Evolutionary conservation across 2,329 filamentous ascomycete species (phyloP).

Genomic region (Eutypella sp.): DNA sequence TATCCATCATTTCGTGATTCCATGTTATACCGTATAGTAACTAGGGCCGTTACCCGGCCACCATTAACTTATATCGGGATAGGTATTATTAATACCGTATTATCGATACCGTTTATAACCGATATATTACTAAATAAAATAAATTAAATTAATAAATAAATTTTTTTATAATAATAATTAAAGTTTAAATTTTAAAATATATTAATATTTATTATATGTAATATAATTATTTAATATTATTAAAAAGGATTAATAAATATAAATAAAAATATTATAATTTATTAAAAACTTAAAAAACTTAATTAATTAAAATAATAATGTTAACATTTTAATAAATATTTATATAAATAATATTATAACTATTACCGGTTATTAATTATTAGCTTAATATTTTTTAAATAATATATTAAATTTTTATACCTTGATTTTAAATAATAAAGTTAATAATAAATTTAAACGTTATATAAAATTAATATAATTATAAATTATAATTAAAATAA

Average conservation of each 20-base stretch:
- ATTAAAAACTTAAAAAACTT: background rate
- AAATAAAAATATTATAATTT: no score
- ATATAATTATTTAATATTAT: no score
- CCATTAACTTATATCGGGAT: no score
- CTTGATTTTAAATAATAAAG: background rate
- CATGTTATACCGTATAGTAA: no score
- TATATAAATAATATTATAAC: background rate
- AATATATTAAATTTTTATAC: background rate
- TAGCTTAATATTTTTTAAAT: background rate
- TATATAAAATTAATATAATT: background rate
- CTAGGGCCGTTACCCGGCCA: no score
- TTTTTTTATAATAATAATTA: background rate
- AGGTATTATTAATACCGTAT: no score
- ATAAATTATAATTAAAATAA: no score
- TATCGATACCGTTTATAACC: no score
- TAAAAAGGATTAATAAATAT: no score
- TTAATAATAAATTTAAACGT: background rate
- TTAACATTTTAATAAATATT: background rate
- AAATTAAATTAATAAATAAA: background rate
- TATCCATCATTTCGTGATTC: no score
- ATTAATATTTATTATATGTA: background rate
- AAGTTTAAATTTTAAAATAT: background rate
- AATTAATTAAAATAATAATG: background rate
- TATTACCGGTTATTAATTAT: background rate
- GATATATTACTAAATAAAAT: background rate